These are phyloP conservation scores for Arabidopsis arenosa DNA, from an alignment of 345 rosid species.

Conservation along the genomic window DNA sequence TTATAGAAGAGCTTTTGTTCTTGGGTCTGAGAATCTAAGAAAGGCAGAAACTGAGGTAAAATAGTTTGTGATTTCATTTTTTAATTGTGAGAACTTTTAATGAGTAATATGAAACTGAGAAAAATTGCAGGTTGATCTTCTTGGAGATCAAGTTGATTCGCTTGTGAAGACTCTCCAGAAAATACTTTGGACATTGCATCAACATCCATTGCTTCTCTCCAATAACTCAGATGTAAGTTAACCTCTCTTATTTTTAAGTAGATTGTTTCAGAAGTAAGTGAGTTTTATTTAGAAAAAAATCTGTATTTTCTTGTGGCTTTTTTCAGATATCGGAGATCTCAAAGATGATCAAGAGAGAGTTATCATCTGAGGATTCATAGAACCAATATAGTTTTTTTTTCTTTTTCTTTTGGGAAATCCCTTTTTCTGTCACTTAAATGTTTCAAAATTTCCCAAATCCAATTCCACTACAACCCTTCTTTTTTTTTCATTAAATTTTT, in stretches of 20 bases:
- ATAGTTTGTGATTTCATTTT: not conserved
- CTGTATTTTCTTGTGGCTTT: not conserved
- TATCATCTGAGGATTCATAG: slow-evolving; percentile 30
- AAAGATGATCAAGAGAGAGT: slow-evolving; percentile 59
- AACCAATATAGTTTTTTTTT: not conserved
- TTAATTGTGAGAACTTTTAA: not conserved
- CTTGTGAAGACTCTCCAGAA: slow-evolving; percentile 58
- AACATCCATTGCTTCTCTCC: slow-evolving; percentile 49
- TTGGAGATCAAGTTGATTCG: slow-evolving; percentile 79
- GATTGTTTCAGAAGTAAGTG: slow-evolving; percentile 24
- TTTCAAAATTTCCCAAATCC: no score
- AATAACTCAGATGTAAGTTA: slow-evolving; percentile 55
- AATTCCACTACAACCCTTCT: not conserved
- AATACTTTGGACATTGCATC: slow-evolving; percentile 53
- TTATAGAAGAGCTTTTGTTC: slow-evolving; percentile 64
- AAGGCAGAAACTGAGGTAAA: slow-evolving; percentile 84
- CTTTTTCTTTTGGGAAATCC: no score
- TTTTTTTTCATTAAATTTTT: not conserved
- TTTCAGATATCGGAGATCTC: slow-evolving; percentile 61
- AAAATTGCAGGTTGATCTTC: slow-evolving; percentile 69
- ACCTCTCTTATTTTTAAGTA: not conserved
- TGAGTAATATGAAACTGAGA: not conserved
- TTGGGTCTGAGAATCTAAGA: slow-evolving; percentile 69
- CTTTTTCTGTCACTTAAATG: not conserved
- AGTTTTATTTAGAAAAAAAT: not conserved